Base-by-base conservation (phyloP, 306 rosid genomes). In the Sicyos edulis region DNA sequence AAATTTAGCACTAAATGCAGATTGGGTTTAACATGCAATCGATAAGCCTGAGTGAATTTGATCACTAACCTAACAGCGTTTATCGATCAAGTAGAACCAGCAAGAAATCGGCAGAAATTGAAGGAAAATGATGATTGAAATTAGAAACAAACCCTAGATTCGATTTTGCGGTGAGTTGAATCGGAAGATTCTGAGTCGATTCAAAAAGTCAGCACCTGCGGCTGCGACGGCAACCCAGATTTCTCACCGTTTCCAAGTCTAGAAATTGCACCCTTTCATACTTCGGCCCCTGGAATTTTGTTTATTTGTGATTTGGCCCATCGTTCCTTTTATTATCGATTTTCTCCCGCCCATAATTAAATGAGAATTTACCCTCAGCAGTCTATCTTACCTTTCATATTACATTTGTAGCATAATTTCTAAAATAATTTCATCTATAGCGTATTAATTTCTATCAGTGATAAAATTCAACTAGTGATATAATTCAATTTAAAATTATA, bases 171-270 rank as follows among this genome's bases (percentile, higher is more conserved):
- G 17, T 47, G 56, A 67, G 56, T 67, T 21, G 12, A 44, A 11
- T 45, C 71, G 55, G 40, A 68, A 49, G 44, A 16, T 68, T 22
- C 42, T 12, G 72, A 49, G 72, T 68, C 53, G 56, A 8, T 68
- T 68, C 72, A 12, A 52, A 8, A 49, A 68, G 72, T 68, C 57
- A 14, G 72, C 72, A 44, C 34, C 47, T 9, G 47, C 47, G 47
- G 8, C 51, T 10, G 54, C 54, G 32, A 65, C n/a, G 8, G 53
- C 53, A 5, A 44, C 71, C 32, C 53, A 40, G 3, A 37, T 63
- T 63, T 34, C 71, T 50, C 70, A 64, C 71, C 54, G 54, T 49
- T 68, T 37, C 19, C 5, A 19, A 21, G 0, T 2, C 19, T 42
- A 17, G 17, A 65, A 42, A 44, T 29, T 19, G 17, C 47, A 44